A percentile compares a stretch with the other conserved stretches of the same genome.
Evolutionary conservation across 345 rosid genomes (phyloP).

Genomic region (Salix koriyanagi): DNA sequence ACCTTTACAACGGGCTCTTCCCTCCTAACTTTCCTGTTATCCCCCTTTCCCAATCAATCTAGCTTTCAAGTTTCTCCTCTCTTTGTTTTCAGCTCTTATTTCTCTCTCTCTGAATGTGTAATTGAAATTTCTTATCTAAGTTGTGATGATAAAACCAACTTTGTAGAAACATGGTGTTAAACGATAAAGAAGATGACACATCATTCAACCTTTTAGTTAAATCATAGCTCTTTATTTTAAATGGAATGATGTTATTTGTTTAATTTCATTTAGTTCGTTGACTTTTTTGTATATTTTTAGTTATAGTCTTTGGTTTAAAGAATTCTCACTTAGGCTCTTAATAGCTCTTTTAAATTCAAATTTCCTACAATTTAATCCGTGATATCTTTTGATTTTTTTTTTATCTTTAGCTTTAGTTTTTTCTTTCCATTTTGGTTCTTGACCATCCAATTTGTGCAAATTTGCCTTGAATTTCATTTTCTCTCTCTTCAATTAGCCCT

Average conservation of each 20-base stretch:
- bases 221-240: no score
- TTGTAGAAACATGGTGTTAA: background rate
- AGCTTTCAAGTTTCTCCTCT: background rate
- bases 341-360: background rate
- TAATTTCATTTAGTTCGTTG: no score
- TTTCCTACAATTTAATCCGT: no score
- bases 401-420: background rate
- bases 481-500: background rate
- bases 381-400: no score
- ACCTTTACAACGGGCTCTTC: no score
- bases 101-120: no score
- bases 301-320: no score
- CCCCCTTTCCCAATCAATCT: no score
- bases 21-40: fast-evolving
- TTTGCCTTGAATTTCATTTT: background rate
- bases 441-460: background rate
- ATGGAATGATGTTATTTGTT: background rate
- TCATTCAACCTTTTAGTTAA: background rate
- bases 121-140: background rate
- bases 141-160: slow-evolving; percentile 3
- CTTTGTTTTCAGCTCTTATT: background rate
- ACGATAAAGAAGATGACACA: no score
- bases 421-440: background rate
- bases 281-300: no score
- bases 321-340: no score